Base-by-base conservation (phyloP, 2,329 filamentous ascomycete species). In the Chaetomium globosum region DNA sequence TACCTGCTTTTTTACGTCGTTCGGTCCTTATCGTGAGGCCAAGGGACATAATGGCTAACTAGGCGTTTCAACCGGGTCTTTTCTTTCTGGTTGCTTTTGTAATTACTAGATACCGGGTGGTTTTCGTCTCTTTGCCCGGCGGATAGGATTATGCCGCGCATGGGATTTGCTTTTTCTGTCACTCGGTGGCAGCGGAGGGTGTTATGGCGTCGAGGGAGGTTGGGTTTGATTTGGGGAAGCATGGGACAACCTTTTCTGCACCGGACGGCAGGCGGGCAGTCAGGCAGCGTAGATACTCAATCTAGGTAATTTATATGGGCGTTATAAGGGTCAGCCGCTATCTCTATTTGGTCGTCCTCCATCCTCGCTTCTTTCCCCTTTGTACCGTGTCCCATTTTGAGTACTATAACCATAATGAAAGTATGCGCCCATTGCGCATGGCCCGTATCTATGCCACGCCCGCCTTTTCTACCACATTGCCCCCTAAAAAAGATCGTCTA, bases 1-100 rank as follows among this genome's bases (percentile, higher is more conserved):
- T 98, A 97, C 76, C 81, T 98, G 64, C 80, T 98, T 61, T 97
- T 97, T 76, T 98, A 98, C 72, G 88, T 89, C 61, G 86, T 89
- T 66, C 82, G 87, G 67, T 87, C 86, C 26, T 74, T 88, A 21
- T 80, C 83, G 54, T 85, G 73, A 39, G 23, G 39, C 13, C 4
- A n/a, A 12, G 33, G 43, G 1, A 10, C 39, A 43, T 19, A 16
- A 5, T 16, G 16, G 16, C 39, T 16, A n/a, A 19, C 53, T 23
- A 21, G n/a, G 33, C 23, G 31, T 39, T 56, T 7, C 26, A 13
- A 31, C 21, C 39, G 30, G n/a, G 46, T 48, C 39, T 48, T 30
- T 31, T n/a, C 16, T 30, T 53, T 36, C 9, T n/a, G 28, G 51
- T 4, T 13, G 23, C 39, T 43, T 52, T 31, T 53, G 51, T 30